These are phyloP conservation scores for Asparagopsis taxiformis DNA, from an alignment of 31 red algal genomes.

Conservation along the genomic window DNA sequence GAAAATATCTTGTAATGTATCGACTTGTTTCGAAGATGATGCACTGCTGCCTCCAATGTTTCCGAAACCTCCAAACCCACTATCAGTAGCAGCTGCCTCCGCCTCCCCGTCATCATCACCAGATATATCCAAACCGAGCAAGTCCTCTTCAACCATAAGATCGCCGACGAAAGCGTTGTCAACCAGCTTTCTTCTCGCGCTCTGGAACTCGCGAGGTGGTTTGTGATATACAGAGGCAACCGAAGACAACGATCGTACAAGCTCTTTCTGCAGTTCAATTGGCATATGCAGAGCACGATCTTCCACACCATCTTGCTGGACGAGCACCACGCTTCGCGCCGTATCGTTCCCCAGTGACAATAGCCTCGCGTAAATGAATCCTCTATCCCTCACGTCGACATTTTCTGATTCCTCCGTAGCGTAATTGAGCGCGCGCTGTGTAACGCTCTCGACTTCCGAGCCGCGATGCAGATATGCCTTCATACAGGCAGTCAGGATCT, in stretches of 20 bases:
- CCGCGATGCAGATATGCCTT: slow-evolving; percentile 53
- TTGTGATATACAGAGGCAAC: slow-evolving; percentile 73
- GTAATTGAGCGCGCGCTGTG: slow-evolving; percentile 14
- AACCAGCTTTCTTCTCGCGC: too few relatives aligned
- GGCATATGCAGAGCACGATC: slow-evolving; percentile 2
- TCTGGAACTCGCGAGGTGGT: too few relatives aligned
- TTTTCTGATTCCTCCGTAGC: slow-evolving; percentile 60
- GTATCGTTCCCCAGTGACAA: slow-evolving; percentile 28
- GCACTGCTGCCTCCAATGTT: too few relatives aligned
- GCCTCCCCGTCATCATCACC: too few relatives aligned
- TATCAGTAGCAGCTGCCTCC: too few relatives aligned
- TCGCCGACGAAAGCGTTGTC: too few relatives aligned
- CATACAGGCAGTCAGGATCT: slow-evolving; percentile 63
- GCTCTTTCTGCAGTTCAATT: slow-evolving; percentile 33
- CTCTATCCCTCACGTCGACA: slow-evolving; percentile 78
- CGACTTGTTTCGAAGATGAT: too few relatives aligned
- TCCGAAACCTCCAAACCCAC: too few relatives aligned
- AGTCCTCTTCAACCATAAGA: too few relatives aligned
- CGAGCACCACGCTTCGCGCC: slow-evolving; percentile 44
- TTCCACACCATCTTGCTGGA: slow-evolving; percentile 50
- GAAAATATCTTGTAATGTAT: too few relatives aligned
- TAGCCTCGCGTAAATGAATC: slow-evolving; percentile 70
- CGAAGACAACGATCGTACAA: slow-evolving; percentile 50
- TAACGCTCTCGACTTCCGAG: slow-evolving; percentile 24
- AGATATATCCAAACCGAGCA: too few relatives aligned